A percentile compares a stretch with the other conserved stretches of the same genome.
Conservation (phyloP, 805 yeast genomes). For the Blastobotrys robertii region DNA sequence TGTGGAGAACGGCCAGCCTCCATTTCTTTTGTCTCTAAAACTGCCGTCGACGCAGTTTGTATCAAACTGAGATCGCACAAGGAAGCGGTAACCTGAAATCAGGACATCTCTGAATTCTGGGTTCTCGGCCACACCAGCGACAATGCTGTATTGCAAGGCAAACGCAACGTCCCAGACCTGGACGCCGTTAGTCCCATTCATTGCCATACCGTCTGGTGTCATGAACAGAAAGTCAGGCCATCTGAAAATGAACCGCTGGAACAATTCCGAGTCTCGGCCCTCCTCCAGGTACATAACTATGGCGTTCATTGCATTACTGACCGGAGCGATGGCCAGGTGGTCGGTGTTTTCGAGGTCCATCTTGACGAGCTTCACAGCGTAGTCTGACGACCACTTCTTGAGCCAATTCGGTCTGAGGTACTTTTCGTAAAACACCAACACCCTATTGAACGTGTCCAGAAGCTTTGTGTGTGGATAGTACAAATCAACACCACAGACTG, state of each 20-base stretch:
- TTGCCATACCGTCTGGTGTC: constrained; percentile 85
- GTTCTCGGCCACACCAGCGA: constrained; percentile 66
- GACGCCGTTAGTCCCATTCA: constrained; percentile 95
- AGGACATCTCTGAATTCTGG: constrained; percentile 59
- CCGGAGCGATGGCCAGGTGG: constrained; percentile 84
- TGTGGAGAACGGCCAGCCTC: constrained; percentile 96
- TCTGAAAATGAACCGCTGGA: constrained; percentile 44
- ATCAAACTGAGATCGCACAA: constrained; percentile 77
- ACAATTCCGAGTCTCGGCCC: constrained; percentile 57
- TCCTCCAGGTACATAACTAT: constrained; percentile 61
- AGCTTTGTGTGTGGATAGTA: constrained; percentile 83
- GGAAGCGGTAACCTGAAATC: constrained; percentile 55
- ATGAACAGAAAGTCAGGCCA: constrained; percentile 71
- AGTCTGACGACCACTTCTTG: constrained; percentile 38
- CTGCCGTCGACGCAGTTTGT: constrained; percentile 68
- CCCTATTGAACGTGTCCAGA: constrained; percentile 51
- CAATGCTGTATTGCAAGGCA: constrained; percentile 70
- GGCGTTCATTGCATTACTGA: constrained; percentile 75
- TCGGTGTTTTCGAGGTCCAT: constrained; percentile 75
- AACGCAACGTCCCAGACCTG: constrained; percentile 97
- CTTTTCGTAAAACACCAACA: constrained; percentile 56
- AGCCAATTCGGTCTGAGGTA: constrained; percentile 72
- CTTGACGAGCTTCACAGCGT: constrained; percentile 52
- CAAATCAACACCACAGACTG: constrained; percentile 83
- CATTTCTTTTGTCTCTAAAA: constrained; percentile 72